phyloP scores from a whole-genome alignment of 805 yeast genomes.

The Zygosaccharomyces siamensis region DNA sequence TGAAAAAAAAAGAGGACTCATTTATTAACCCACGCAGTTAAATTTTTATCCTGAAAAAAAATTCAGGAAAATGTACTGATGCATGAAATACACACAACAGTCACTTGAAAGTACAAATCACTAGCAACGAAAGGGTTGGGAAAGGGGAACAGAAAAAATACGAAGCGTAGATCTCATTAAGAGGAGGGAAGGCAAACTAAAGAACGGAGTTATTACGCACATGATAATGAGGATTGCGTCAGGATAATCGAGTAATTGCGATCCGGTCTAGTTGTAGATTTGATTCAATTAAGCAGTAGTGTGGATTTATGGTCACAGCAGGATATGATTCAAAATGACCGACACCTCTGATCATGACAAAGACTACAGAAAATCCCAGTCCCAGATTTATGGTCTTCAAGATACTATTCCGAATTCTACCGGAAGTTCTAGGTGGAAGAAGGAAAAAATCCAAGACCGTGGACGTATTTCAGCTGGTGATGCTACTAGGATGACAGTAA shows the following conservation, averaged over 20 bases:
- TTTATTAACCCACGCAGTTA: slow-evolving; percentile 1
- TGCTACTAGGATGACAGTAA: slow-evolving; percentile 1
- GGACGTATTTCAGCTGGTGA: neutral
- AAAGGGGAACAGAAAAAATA: neutral
- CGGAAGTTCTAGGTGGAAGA: slow-evolving; percentile 7
- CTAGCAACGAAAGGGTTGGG: neutral
- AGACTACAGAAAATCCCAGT: slow-evolving; percentile 31
- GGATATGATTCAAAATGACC: slow-evolving; percentile 1
- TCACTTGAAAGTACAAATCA: neutral
- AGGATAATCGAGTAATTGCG: neutral
- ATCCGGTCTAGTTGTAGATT: too few species aligned
- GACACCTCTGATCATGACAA: slow-evolving; percentile 15
- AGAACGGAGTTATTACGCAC: neutral
- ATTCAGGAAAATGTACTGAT: neutral
- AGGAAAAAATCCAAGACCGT: neutral
- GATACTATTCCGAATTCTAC: slow-evolving; percentile 33
- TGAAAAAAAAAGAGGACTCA: neutral
- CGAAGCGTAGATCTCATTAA: neutral
- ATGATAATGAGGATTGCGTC: neutral
- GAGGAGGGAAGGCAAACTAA: neutral
- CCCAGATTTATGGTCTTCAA: slow-evolving; percentile 32
- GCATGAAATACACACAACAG: neutral
- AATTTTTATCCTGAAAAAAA: neutral
- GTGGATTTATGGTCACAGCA: neutral
- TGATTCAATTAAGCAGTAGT: neutral